Evolutionary conservation across 805 yeast genomes (phyloP), one percentile per base, ranked within the genome.

Genomic region (Wickerhamiella azymoides): DNA sequence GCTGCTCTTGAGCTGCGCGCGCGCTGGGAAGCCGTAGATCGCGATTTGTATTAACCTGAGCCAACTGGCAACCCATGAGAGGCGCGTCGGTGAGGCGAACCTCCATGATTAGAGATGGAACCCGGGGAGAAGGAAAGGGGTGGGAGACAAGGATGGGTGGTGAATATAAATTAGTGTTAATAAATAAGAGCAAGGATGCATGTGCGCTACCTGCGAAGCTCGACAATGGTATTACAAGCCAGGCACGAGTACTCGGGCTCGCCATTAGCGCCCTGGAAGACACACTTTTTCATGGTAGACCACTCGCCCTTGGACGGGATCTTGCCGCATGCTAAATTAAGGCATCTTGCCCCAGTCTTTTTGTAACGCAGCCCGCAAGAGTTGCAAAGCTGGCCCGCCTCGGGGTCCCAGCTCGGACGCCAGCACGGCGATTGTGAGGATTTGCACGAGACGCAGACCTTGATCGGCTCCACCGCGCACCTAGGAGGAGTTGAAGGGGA

Each of bases 221-320:
- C 79, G 27, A 77, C 78, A 19, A 67, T 74, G 32, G 74, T 70
- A 35, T 74, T 75, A 58, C 82, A 77, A 49, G 71, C 74, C 50
- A 80, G 61, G 60, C 88, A 80, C 46, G 58, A 16, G 50, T 56
- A 56, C 63, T 57, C 28, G 57, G 55, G 43, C 62, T 61, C 35
- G 50, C 59, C 49, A 53, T 52, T 48, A 70, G 69, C 14, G 84
- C 88, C 59, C 28, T 52, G 45, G 6, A 30, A 45, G n/a, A 58
- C 62, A 25, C 80, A 76, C 47, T 74, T 71, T 57, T 79, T 80
- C 89, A 88, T 88, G 28, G 84, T 68, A 4, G 85, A 74, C 84
- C 96, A 82, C 64, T 89, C 97, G 50, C 96, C 89, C 64, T 89
- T 88, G 17, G 96, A 94, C 4, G 98, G 98, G 49, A 89, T 86